Evolutionary conservation across 257 asterid genomes (phyloP), one percentile per base, ranked within the genome.

Genomic region (Scutellaria barbata): DNA sequence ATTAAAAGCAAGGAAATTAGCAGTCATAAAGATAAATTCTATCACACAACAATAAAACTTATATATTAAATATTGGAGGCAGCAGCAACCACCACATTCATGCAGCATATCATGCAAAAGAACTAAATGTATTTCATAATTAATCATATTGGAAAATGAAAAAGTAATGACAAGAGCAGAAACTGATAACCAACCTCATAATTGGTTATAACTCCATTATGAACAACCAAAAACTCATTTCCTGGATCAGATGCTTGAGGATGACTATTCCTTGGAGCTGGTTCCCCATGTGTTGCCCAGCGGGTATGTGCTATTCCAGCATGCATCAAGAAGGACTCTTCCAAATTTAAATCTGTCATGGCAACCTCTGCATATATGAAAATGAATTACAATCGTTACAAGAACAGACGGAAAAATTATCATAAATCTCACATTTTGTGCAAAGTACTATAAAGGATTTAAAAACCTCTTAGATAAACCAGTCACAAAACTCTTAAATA

Each of bases 261-360:
- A 77, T 95, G 99, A 69, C 97, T 95, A 76, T 95, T 95, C 76
- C 90, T 87, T 17, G 98, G 97, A 76, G 99, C 89, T 54, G 99
- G 99, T 81, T 84, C 97, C 62, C 99, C 99, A 72, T 95, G 99
- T 42, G 99, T 95, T 63, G 99, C 99, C 99, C 99, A 95, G 6
- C 99, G 91, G 25, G 99, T 95, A 80, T 95, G 99, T 35, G 99
- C 97, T 74, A 95, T 92, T 59, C 99, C 99, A 76, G 96, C 96
- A 74, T 95, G 99, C 81, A 70, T 73, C 46, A 83, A 73, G 79
- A 88, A 95, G 41, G 97, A 84, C 86, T 92, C 95, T 77, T 92
- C 95, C 82, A 95, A 80, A 74, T 92, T 88, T 72, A 95, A 80
- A 66, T 88, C 84, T 3, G 90, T 88, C 61, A 85, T 86, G 55